Percentiles rank a stretch among this genome's conserved stretches.
These are phyloP conservation scores for Sporothrix dimorphospora DNA, from an alignment of 2,329 filamentous ascomycete species.

Conservation along the genomic window DNA sequence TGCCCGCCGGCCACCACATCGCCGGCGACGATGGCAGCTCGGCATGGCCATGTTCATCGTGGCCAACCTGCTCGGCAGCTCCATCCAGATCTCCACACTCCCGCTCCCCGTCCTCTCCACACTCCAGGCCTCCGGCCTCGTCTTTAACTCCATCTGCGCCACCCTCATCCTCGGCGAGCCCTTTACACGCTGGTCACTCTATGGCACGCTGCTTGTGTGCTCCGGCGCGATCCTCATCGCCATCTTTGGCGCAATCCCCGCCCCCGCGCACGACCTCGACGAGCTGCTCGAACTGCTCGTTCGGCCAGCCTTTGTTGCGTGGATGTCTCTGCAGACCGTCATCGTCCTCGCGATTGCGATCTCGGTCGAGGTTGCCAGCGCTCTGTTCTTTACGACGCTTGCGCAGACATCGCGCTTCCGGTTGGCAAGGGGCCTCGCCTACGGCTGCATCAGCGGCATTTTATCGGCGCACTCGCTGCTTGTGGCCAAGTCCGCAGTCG, in stretches of 20 bases:
- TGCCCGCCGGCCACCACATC: slow-evolving; percentile 81
- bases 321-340: slow-evolving; percentile 81
- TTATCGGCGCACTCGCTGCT: slow-evolving; percentile 91
- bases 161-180: slow-evolving; percentile 90
- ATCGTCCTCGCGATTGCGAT: slow-evolving; percentile 71
- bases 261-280: slow-evolving; percentile 83
- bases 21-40: slow-evolving; percentile 89
- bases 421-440: slow-evolving; percentile 74
- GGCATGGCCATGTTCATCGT: slow-evolving; percentile 98
- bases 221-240: slow-evolving; percentile 89
- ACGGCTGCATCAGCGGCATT: slow-evolving; percentile 88
- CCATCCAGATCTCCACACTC: slow-evolving; percentile 95
- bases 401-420: slow-evolving; percentile 66
- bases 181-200: slow-evolving; percentile 90
- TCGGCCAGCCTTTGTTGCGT: slow-evolving; percentile 76
- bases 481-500: slow-evolving; percentile 94
- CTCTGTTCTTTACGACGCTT: slow-evolving; percentile 39
- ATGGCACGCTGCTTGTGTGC: slow-evolving; percentile 87
- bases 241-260: slow-evolving; percentile 89
- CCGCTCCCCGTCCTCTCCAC: slow-evolving; percentile 94
- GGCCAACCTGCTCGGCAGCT: slow-evolving; percentile 91
- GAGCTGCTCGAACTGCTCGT: slow-evolving; percentile 79
- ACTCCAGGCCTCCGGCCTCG: slow-evolving; percentile 89
- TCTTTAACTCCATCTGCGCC: slow-evolving; percentile 98
- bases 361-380: slow-evolving; percentile 60